Evolutionary conservation across 768 basidiomycete genomes (phyloP), one percentile per base, ranked within the genome.

Genomic region (Agaricus subrufescens): DNA sequence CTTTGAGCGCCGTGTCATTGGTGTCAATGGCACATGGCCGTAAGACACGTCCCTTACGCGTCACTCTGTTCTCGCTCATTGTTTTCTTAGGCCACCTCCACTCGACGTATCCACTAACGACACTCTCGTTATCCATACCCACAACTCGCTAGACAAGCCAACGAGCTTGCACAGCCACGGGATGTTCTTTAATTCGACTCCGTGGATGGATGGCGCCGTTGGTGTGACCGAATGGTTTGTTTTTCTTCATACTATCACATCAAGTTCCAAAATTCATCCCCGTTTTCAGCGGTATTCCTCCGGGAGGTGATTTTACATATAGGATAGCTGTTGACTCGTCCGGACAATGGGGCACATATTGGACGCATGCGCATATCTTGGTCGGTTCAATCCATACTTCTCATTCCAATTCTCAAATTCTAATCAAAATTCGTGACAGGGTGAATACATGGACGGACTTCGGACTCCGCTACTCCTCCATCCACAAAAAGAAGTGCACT

Each of bases 21-120:
- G 94, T 52, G 84, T 97, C 50, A 98, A 98, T 66, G 83, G 85
- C 19, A 88, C 90, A 4, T 98, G 95, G 96, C 95, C 95, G 87
- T 94, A 69, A 68, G 92, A 76, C 19, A 49, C 51, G 14, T 38
- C 15, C n/a, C 40, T 52, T 46, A 19, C 7, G 46, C 39, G 27
- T 25, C 19, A 34, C 19, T 11, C 43, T 50, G 29, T 10, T 50
- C 48, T 57, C 38, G 38, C 45, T 56, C 46, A 26, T 43, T 26
- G 19, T 30, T 38, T 58, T 4, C 25, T 3, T 57, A 94, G 91
- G 27, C 93, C 91, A 1, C 95, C 95, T 0, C 85, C 91, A 0
- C 73, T 97, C 57, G 81, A 86, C 26, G 82, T 94, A 10, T 79
- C 77, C 59, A 79, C 82, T 4, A 78, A 77, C 19, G 93, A 98